These are phyloP conservation scores for Boletus sensibilis DNA, from an alignment of 768 basidiomycete genomes.

Conservation along the genomic window DNA sequence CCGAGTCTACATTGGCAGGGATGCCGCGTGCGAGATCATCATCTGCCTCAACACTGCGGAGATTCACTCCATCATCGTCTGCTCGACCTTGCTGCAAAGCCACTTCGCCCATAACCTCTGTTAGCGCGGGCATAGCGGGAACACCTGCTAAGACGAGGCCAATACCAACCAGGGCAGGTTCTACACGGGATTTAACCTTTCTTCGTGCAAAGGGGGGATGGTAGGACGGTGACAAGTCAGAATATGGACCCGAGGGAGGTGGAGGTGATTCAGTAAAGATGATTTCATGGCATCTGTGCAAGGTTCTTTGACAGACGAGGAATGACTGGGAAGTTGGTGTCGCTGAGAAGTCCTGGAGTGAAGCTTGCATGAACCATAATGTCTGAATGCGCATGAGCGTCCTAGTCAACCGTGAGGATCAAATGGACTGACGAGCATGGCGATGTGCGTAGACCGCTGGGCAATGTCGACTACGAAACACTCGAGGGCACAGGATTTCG, in stretches of 20 bases:
- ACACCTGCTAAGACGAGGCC: slow-evolving; percentile 75
- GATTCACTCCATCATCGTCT: slow-evolving; percentile 55
- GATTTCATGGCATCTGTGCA: slow-evolving; percentile 92
- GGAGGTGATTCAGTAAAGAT: slow-evolving; percentile 87
- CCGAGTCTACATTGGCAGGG: slow-evolving; percentile 20
- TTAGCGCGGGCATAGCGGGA: slow-evolving; percentile 73
- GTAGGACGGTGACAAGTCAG: slow-evolving; percentile 50
- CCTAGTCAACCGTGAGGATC: slow-evolving; percentile 15
- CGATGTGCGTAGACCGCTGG: slow-evolving; percentile 90
- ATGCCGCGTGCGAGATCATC: slow-evolving; percentile 38
- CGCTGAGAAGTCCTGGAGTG: slow-evolving; percentile 70
- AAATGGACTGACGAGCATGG: slow-evolving; percentile 77
- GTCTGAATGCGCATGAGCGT: slow-evolving; percentile 52
- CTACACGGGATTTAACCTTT: slow-evolving; percentile 70
- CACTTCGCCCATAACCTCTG: slow-evolving; percentile 74
- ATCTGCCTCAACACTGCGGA: slow-evolving; percentile 48
- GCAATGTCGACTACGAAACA: slow-evolving; percentile 88
- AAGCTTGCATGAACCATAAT: slow-evolving; percentile 98
- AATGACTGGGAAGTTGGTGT: slow-evolving; percentile 70
- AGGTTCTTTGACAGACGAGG: slow-evolving; percentile 84
- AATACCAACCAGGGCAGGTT: slow-evolving; percentile 82
- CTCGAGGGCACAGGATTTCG: slow-evolving; percentile 89
- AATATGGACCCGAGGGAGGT: slow-evolving; percentile 65
- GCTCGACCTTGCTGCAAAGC: slow-evolving; percentile 87
- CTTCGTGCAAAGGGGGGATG: slow-evolving; percentile 50